Evolutionary conservation across 176 grass and related monocot species (phyloP).

Genomic region (Areca catechu): DNA sequence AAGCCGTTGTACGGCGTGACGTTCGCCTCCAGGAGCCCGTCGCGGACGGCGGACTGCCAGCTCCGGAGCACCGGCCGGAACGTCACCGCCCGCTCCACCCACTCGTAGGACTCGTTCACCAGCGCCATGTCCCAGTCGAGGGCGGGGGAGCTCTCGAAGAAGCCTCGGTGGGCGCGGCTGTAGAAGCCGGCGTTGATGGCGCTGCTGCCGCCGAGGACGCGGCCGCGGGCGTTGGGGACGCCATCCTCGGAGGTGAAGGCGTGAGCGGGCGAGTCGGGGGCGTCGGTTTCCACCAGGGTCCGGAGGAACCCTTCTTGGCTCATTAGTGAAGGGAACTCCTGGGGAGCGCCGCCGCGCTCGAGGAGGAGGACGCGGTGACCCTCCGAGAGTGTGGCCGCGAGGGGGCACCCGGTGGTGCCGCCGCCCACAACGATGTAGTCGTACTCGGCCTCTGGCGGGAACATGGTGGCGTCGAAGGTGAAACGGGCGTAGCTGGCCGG

Average conservation of each 20-base stretch:
- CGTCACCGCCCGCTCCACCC: constrained; percentile 55
- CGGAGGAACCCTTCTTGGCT: too few species aligned
- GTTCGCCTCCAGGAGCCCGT: constrained; percentile 58
- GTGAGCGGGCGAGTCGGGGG: background rate
- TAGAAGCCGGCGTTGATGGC: constrained; percentile 80
- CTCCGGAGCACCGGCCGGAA: constrained; percentile 46
- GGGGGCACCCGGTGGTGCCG: too few species aligned
- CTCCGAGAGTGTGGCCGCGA: too few species aligned
- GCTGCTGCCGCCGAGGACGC: constrained; percentile 10
- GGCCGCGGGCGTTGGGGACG: constrained; percentile 3
- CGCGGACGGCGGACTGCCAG: constrained; percentile 58
- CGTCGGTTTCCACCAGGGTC: background rate
- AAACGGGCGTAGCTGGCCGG: too few species aligned
- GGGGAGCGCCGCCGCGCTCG: too few species aligned
- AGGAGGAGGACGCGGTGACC: too few species aligned
- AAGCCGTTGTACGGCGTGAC: constrained; percentile 76
- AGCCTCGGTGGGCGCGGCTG: constrained; percentile 52
- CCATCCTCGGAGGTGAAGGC: constrained; percentile 1
- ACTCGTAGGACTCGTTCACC: constrained; percentile 70
- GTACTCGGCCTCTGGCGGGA: too few species aligned
- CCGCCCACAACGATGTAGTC: too few species aligned
- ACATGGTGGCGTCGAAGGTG: too few species aligned
- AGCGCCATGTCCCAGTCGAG: constrained; percentile 47
- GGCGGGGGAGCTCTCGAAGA: constrained; percentile 26
- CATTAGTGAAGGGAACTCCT: too few species aligned